Evolutionary conservation across 108 stramenopile species (phyloP).

Genomic region (Pseudonitzschia multiseries): DNA sequence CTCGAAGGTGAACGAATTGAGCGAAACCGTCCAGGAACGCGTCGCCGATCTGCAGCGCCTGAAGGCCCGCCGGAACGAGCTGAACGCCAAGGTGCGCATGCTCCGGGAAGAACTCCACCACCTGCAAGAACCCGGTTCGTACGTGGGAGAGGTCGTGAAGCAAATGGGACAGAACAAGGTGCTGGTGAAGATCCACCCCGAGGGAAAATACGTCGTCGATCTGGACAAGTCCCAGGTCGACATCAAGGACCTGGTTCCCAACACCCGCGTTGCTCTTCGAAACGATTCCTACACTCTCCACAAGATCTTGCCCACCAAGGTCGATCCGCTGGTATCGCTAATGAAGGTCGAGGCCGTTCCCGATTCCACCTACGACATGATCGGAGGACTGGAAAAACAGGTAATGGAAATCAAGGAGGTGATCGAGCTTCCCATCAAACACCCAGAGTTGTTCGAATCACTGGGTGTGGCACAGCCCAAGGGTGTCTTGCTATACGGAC

Average conservation of each 20-base stretch:
- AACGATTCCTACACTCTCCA: constrained; percentile 98
- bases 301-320: constrained; percentile 99
- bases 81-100: constrained; percentile 95
- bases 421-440: constrained; percentile 99
- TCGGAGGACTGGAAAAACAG: constrained; percentile 99
- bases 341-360: constrained; percentile 99
- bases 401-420: constrained; percentile 99
- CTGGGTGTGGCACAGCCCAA: constrained; percentile 98
- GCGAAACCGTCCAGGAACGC: constrained; percentile 77
- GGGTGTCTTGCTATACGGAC: constrained; percentile 98
- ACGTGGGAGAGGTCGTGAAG: constrained; percentile 99
- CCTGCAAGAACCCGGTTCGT: constrained; percentile 97
- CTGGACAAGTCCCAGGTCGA: constrained; percentile 94
- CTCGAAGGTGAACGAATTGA: constrained; percentile 70
- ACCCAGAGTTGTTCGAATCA: constrained; percentile 98
- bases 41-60: constrained; percentile 85
- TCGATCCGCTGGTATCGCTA: constrained; percentile 96
- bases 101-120: constrained; percentile 97
- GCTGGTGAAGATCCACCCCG: constrained; percentile 97
- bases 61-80: constrained; percentile 96
- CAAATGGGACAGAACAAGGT: constrained; percentile 99
- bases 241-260: constrained; percentile 95
- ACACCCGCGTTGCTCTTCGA: constrained; percentile 97
- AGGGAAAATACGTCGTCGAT: constrained; percentile 99
- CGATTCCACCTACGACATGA: constrained; percentile 99